Conservation (phyloP, 257 asterid species). For the Penstemon barbatus region DNA sequence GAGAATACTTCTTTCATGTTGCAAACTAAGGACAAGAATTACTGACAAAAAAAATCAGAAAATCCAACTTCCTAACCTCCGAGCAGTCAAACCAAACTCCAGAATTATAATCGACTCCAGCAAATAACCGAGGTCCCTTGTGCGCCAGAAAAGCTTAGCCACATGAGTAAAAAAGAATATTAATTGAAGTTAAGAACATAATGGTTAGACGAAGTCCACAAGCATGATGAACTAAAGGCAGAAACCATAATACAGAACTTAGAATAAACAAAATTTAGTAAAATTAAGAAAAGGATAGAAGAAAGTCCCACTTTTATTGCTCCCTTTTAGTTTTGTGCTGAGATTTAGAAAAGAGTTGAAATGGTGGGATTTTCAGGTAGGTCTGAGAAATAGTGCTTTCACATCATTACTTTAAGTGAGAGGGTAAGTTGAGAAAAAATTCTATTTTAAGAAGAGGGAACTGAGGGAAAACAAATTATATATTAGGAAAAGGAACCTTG, state of each 20-base stretch:
- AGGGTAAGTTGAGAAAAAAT: no score
- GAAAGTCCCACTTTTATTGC: neutral
- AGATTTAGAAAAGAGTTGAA: no score
- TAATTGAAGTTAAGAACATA: conserved; percentile 20
- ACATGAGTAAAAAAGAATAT: conserved; percentile 23
- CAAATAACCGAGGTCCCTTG: conserved; percentile 86
- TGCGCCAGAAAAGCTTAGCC: conserved; percentile 89
- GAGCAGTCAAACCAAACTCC: conserved; percentile 89
- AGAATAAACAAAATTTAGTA: neutral
- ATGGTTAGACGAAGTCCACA: neutral
- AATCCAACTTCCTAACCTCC: conserved; percentile 64
- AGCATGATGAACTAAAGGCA: conserved; percentile 16
- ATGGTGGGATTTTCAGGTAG: no score
- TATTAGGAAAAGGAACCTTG: neutral
- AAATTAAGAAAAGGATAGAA: conserved; percentile 1
- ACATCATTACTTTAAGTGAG: no score
- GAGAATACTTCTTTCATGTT: neutral
- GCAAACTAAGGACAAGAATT: conserved; percentile 2
- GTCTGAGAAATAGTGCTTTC: no score
- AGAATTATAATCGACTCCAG: conserved; percentile 80
- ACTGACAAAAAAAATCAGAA: conserved; percentile 14
- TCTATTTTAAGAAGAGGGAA: no score
- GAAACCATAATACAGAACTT: neutral
- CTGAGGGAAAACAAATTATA: neutral
- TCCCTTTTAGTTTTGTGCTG: no score